Evolutionary conservation across 2,329 filamentous ascomycete species (phyloP), one percentile per base, ranked within the genome.

Genomic region (Fusarium dlaminii): DNA sequence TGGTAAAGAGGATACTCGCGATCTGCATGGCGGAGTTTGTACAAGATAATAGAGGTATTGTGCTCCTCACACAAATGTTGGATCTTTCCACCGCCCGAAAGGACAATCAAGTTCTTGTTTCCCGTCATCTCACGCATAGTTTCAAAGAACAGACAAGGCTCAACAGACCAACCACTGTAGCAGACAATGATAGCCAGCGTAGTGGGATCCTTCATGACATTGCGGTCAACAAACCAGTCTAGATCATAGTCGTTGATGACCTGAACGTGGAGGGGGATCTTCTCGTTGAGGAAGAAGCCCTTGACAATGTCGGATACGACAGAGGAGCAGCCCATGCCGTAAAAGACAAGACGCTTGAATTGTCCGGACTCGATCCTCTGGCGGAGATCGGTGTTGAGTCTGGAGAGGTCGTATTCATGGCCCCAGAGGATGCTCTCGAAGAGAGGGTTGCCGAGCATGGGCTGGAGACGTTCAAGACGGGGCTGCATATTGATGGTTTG

Each of bases 351-450:
- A 10, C 56, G 56, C 20, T 59, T 59, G 42, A 51, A 59, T 9
- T 49, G 56, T 0, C 56, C 42, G 14, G 56, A 59, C 7, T 59
- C 56, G 20, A 59, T 59, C 6, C 42, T 49, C 18, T 51, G 14
- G 13, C n/a, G 48, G 29, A 62, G 48, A 24, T 56, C 48, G 11
- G 18, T 36, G 24, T 62, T 36, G 8, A 62, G 59, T 12, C 5
- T 55, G 59, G 59, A 62, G 22, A 62, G 59, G 37, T 62, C 48
- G 20, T 62, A 62, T 15, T 62, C 48, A 10, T 62, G 59, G 24
- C 59, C 59, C 39, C 59, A 62, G 48, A 56, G 48, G 20, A 62
- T 62, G 3, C 59, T 62, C 59, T 62, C 48, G 14, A 62, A 62
- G 11, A 56, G 48, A 45, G 59, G 59, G 48, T 62, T 45, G 30